A percentile compares a stretch with the other conserved stretches of the same genome.
phyloP scores from a whole-genome alignment of 257 asterid species.

The Solanum gandarillasii region DNA sequence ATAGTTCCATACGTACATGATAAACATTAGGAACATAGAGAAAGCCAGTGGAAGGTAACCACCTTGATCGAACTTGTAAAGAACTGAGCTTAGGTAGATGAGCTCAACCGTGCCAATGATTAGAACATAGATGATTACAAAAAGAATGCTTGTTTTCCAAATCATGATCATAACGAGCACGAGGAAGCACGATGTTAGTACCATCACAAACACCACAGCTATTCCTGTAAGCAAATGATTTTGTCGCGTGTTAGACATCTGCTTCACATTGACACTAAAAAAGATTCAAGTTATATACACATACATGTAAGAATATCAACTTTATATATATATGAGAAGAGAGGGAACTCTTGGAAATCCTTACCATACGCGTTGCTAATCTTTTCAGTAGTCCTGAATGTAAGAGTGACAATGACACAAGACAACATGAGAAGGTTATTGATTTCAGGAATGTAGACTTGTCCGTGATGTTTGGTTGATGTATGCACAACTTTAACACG shows the following conservation, averaged over 20 bases:
- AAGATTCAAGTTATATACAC: neutral
- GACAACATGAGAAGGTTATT: conserved; percentile 46
- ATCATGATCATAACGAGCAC: conserved; percentile 47
- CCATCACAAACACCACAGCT: conserved; percentile 53
- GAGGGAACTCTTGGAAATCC: neutral
- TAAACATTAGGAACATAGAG: conserved; percentile 23
- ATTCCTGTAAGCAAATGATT: conserved; percentile 26
- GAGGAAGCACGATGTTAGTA: conserved; percentile 33
- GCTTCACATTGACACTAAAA: neutral
- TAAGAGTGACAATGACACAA: conserved; percentile 33
- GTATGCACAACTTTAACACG: conserved; percentile 48
- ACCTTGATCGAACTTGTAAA: conserved; percentile 43
- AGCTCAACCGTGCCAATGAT: conserved; percentile 30
- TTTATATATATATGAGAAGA: neutral
- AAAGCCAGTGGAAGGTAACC: conserved; percentile 47
- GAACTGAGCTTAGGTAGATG: conserved; percentile 33
- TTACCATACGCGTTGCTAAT: conserved; percentile 59
- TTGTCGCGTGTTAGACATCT: neutral
- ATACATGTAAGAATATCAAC: neutral
- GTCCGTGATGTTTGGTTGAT: conserved; percentile 34
- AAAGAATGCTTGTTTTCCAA: conserved; percentile 44
- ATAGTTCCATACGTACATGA: conserved; percentile 43
- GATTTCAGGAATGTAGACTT: conserved; percentile 44
- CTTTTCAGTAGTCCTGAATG: conserved; percentile 23
- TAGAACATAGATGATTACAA: conserved; percentile 16